Percentiles rank a stretch among this genome's conserved stretches.
Evolutionary conservation across 805 yeast species (phyloP).

Genomic region (Maudiozyma barnettii): DNA sequence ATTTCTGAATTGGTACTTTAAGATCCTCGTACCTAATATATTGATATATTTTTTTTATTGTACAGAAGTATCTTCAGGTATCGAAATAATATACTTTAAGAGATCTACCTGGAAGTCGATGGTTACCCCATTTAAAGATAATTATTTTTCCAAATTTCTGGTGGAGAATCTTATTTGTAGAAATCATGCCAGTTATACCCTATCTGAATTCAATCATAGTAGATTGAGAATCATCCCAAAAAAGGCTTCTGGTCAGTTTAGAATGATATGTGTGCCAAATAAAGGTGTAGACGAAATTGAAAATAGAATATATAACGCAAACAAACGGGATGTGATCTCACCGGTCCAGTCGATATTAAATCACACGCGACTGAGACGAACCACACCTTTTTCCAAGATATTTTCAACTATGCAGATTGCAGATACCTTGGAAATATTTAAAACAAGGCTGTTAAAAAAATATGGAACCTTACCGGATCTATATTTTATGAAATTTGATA

Average conservation of each 20-base stretch:
- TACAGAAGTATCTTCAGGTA: conserved; percentile 43
- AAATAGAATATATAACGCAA: conserved; percentile 27
- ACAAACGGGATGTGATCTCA: conserved; percentile 31
- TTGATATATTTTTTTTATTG: conserved; percentile 54
- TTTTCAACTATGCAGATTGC: conserved; percentile 41
- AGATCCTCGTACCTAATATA: conserved; percentile 36
- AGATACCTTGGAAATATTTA: conserved; percentile 31
- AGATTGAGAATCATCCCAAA: conserved; percentile 51
- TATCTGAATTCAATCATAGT: conserved; percentile 30
- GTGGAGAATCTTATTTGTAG: conserved; percentile 10
- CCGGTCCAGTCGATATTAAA: conserved; percentile 36
- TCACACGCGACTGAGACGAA: conserved; percentile 25
- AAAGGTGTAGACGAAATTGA: conserved; percentile 30
- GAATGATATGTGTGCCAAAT: conserved; percentile 51
- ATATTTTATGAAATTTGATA: conserved; percentile 62
- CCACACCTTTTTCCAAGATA: conserved; percentile 27
- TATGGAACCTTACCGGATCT: conserved; percentile 29
- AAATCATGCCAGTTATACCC: conserved; percentile 16
- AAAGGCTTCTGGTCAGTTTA: conserved; percentile 36
- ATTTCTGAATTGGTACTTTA: conserved; percentile 54
- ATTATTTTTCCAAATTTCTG: conserved; percentile 36
- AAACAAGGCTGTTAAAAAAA: conserved; percentile 13
- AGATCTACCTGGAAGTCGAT: conserved; percentile 48
- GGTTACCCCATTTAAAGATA: conserved; percentile 33
- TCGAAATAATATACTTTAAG: conserved; percentile 40